Base-by-base conservation (phyloP, 441 rosid genomes). In the Bruguiera hainesii region DNA sequence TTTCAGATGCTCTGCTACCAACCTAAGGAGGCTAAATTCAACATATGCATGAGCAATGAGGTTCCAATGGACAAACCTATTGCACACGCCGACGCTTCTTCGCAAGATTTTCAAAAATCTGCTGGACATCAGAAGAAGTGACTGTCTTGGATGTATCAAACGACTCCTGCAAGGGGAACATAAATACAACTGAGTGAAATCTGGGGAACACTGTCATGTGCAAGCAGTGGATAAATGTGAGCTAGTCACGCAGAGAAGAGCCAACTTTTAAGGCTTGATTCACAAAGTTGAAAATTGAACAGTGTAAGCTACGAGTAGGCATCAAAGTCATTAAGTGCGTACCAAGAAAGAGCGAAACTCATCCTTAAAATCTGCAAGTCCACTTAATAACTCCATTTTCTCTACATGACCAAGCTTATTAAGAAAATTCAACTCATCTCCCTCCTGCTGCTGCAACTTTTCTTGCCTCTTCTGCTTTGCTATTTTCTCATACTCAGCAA, bases 381-480 rank as follows among this genome's bases (percentile, higher is more conserved):
- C 97, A 70, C 74, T 85, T 76, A 90, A 77, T 68, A 95, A 78
- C 84, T 95, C 98, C 78, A 92, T 87, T 85, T 95, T 95, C 81
- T 92, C 83, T 63, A 95, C 77, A 76, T 92, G 99, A 71, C 91
- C 95, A 49, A 94, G 89, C 60, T 83, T 85, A 64, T 86, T 81
- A 51, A 95, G 71, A 73, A 89, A 82, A 64, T 64, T 85, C 73
- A 78, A 66, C 77, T 88, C 91, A 65, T 80, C 91, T 39, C 87
- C 96, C 64, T 90, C 97, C 71, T 83, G 90, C 77, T 91, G 76
- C 88, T 87, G 93, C 85, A 86, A 68, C 77, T 92, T 92, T 79
- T 95, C 93, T 75, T 85, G 89, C 78, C 99, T 89, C 78, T 79
- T 95, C 83, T 83, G 87, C 79, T 92, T 92, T 39, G 95, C 97